A percentile compares a stretch with the other conserved stretches of the same genome.
Conservation (phyloP, 352 stramenopile genomes). For the Phytophthora fragariaefolia region DNA sequence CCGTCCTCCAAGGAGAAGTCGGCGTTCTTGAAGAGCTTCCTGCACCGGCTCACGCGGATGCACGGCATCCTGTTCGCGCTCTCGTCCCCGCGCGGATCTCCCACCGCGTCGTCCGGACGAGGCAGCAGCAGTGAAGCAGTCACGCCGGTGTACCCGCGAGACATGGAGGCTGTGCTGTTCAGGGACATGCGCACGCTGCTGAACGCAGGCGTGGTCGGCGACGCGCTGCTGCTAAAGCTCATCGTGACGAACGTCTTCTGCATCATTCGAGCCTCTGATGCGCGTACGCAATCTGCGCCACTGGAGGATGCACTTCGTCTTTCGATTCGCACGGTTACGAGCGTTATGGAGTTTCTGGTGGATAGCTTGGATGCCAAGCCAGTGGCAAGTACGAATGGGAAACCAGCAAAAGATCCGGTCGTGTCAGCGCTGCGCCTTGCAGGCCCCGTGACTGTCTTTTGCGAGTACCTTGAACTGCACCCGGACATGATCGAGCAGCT, state of each 20-base stretch:
- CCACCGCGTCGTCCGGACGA: slow-evolving; percentile 19
- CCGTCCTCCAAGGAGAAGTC: slow-evolving; percentile 77
- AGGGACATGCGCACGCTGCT: slow-evolving; percentile 68
- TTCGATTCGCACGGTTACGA: slow-evolving; percentile 47
- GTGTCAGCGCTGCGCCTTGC: slow-evolving; percentile 46
- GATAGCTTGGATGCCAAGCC: slow-evolving; percentile 39
- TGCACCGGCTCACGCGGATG: slow-evolving; percentile 86
- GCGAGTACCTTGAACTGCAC: slow-evolving; percentile 67
- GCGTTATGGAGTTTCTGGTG: slow-evolving; percentile 61
- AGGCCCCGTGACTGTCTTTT: slow-evolving; percentile 70
- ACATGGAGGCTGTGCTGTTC: slow-evolving; percentile 73
- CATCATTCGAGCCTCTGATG: slow-evolving; percentile 47
- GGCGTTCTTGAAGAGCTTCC: slow-evolving; percentile 87
- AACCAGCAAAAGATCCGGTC: slow-evolving; percentile 30
- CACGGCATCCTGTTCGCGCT: slow-evolving; percentile 86
- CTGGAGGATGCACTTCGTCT: slow-evolving; percentile 66
- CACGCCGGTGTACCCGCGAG: slow-evolving; percentile 53
- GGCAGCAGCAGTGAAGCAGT: slow-evolving; percentile 10
- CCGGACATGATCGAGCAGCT: slow-evolving; percentile 52
- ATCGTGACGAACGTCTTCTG: slow-evolving; percentile 86
- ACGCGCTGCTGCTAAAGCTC: slow-evolving; percentile 81
- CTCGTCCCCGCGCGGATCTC: slow-evolving; percentile 37
- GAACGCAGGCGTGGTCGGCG: slow-evolving; percentile 64
- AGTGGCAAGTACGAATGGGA: slow-evolving; percentile 19
- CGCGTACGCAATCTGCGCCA: slow-evolving; percentile 21